Evolutionary conservation across 345 rosid genomes (phyloP), one percentile per base, ranked within the genome.

Genomic region (Aquilaria malaccensis): DNA sequence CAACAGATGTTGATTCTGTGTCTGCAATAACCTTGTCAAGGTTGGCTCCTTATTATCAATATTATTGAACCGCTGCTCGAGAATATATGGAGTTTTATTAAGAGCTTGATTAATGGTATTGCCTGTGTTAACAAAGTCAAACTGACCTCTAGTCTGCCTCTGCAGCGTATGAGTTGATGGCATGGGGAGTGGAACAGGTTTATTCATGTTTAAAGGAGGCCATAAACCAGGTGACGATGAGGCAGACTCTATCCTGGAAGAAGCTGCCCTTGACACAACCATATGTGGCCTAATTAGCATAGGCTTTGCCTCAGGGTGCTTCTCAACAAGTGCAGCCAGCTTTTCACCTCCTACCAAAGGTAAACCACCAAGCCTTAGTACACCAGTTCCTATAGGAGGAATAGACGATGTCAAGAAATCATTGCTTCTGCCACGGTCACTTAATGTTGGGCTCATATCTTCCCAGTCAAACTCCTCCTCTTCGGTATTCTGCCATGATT

Each of bases 401-500:
- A 58, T 70, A 48, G 91, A 78, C 67, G 83, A 75, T 37, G 82
- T 65, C 66, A 80, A 62, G 52, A 72, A 70, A 61, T 77, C 80
- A 76, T 71, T 82, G 58, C 64, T 73, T 78, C 85, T 70, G 66
- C 74, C 71, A 61, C 71, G 80, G 58, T 86, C 93, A 55, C 68
- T 74, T 68, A 85, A 74, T 30, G 96, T 85, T 63, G 97, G 98
- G 81, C 80, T 95, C 99, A 95, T 95, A 72, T 91, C 97, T 76
- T 91, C 97, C 99, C 99, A 95, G 68, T 95, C 91, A 76, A 88
- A 95, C 76, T 95, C 99, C 76, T 95, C 97, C 81, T 91, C 99
- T 69, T 95, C 99, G 60, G 94, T 87, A 74, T 87, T 93, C 84
- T 91, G 98, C 99, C 99, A 95, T 61, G 87, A 80, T 57, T 65